phyloP scores from a whole-genome alignment of 2,329 filamentous ascomycete species.

The Penicillium sp. region DNA sequence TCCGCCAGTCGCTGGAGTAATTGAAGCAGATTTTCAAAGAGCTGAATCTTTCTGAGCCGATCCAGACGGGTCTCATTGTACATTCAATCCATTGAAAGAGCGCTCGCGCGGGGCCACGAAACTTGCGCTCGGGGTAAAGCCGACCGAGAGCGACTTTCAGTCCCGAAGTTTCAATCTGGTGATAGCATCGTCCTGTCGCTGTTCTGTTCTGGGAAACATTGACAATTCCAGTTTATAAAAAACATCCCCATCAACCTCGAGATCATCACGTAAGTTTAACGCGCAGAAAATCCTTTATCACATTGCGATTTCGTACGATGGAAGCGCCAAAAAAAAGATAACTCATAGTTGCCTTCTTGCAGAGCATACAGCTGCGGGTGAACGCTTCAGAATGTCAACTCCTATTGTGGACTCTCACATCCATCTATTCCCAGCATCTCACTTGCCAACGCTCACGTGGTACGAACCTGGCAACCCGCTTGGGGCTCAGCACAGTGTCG shows the following conservation, averaged over 20 bases:
- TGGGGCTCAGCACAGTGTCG: slow-evolving; percentile 57
- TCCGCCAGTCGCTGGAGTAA: too few relatives aligned
- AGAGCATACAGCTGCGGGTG: background rate
- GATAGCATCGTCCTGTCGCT: background rate
- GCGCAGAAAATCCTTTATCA: too few relatives aligned
- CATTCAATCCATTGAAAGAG: background rate
- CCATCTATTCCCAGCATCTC: slow-evolving; percentile 71
- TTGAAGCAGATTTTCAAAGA: too few relatives aligned
- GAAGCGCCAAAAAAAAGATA: background rate
- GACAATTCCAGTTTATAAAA: too few relatives aligned
- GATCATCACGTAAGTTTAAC: too few relatives aligned
- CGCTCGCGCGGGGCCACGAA: background rate
- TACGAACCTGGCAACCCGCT: slow-evolving; percentile 55
- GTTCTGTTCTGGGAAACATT: too few relatives aligned
- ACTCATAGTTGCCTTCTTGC: background rate
- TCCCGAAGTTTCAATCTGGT: background rate
- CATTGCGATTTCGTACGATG: too few relatives aligned
- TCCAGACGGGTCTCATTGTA: background rate
- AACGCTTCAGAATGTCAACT: slow-evolving; percentile 18
- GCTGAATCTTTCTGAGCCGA: too few relatives aligned
- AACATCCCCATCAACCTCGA: too few relatives aligned
- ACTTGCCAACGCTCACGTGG: slow-evolving; percentile 65
- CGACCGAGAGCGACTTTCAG: background rate
- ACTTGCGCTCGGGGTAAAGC: slow-evolving; percentile 6
- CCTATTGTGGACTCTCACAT: slow-evolving; percentile 84